phyloP scores from a whole-genome alignment of 2,329 filamentous ascomycete genomes.

The Epicoccum nigrum region DNA sequence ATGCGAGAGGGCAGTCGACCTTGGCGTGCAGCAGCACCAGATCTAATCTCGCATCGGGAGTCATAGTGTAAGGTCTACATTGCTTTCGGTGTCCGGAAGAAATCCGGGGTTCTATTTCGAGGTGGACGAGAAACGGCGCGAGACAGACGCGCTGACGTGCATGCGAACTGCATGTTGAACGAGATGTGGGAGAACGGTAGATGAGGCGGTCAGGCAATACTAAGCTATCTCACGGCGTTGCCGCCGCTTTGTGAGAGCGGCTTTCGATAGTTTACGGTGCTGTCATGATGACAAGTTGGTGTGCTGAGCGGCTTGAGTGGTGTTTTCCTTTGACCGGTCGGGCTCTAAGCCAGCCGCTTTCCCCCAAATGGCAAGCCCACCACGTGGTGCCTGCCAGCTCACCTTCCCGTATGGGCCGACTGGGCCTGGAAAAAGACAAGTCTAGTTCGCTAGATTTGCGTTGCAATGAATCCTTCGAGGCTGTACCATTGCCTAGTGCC shows the following conservation, averaged over 20 bases:
- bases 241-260: slow-evolving; percentile 4
- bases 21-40: not conserved
- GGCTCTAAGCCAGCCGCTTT: slow-evolving; percentile 1
- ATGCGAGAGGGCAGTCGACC: no score
- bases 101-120: slow-evolving; percentile 6
- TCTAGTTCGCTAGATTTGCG: slow-evolving; percentile 4
- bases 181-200: not conserved
- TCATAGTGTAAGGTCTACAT: slow-evolving; percentile 1
- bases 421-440: slow-evolving; percentile 5
- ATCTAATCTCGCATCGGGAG: not conserved
- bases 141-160: not conserved
- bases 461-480: slow-evolving; percentile 3
- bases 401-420: slow-evolving; percentile 4
- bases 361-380: slow-evolving; percentile 3
- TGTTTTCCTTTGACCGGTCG: slow-evolving; percentile 10
- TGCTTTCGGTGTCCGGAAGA: not conserved
- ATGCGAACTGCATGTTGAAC: not conserved
- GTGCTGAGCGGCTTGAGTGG: slow-evolving; percentile 4
- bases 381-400: slow-evolving; percentile 8
- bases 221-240: not conserved
- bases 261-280: slow-evolving; percentile 14
- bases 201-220: not conserved
- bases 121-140: not conserved
- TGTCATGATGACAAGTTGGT: slow-evolving; percentile 10
- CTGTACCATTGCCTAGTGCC: slow-evolving; percentile 15